Evolutionary conservation across 1,284 basidiomycete genomes (phyloP), one percentile per base, ranked within the genome.

Genomic region (Boletus holoroseus): DNA sequence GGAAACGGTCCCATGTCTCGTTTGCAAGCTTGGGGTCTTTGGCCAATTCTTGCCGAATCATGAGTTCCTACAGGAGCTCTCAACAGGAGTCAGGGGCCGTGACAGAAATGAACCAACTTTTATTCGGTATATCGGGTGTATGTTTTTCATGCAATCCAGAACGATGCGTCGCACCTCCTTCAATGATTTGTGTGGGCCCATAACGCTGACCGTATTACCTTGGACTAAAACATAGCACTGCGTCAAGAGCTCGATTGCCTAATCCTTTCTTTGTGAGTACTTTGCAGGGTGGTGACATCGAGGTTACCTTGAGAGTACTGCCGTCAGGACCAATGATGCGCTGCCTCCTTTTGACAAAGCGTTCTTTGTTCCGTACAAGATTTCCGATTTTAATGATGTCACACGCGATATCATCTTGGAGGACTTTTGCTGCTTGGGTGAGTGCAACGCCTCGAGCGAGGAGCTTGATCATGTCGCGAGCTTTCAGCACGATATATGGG

Each of bases 361-460:
- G 76, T 62, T 99, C 95, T 72, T 97, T 98, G 72, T 98, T 99
- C 58, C 94, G 77, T 18, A 99, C 89, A 41, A 97, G 68, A 59
- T 82, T 94, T 15, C 94, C 94, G 56, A 99, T 96, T 73, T 99
- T 98, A 69, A 99, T 97, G 55, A 99, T 94, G 68, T 99, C 95
- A 68, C 93, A 96, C 2, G 93, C 91, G 28, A 91, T 78, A 44
- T 81, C 81, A 67, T 99, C 95, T 55, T 96, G 88, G 47, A 99
- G 72, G 44, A 98, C 85, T 68, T 94, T 94, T 48, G 91, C 81
- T 0, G 94, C 94, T 70, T 98, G 88, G 4, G 75, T 79, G 18
- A 87, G 66, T 1, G 90, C 82, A 11, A 99, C 95, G 44, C 91
- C 91, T 62, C 95, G 83, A 30, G 94, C 92, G 15, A 99, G 79